These are phyloP conservation scores for Gastrolobium villosum DNA, from an alignment of 306 rosid genomes.

Conservation along the genomic window DNA sequence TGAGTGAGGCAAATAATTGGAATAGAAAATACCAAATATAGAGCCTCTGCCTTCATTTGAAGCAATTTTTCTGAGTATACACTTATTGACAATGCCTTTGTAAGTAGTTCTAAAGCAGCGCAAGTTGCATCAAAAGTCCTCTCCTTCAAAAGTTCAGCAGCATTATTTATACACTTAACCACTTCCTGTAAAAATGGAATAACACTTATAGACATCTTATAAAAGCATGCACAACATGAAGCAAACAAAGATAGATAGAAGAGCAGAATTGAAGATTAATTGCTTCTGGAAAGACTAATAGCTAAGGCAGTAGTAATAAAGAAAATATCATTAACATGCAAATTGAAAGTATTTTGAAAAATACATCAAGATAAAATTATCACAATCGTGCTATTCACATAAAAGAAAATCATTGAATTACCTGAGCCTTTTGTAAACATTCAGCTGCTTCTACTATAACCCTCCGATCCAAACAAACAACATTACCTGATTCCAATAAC, in stretches of 20 bases:
- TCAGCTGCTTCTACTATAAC: constrained; percentile 84
- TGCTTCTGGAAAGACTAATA: constrained; percentile 27
- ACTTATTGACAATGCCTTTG: constrained; percentile 78
- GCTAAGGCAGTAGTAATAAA: neutral
- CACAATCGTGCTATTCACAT: constrained; percentile 32
- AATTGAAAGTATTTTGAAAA: constrained; percentile 16
- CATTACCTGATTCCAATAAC: constrained; percentile 69
- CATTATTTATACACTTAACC: constrained; percentile 58
- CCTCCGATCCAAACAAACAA: constrained; percentile 90
- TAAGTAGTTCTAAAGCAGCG: constrained; percentile 69
- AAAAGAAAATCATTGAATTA: constrained; percentile 55
- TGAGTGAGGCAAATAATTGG: constrained; percentile 35
- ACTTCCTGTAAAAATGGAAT: constrained; percentile 70
- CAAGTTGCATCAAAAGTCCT: constrained; percentile 73
- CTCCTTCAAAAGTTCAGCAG: constrained; percentile 72
- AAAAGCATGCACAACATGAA: constrained; percentile 15
- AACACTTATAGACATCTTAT: constrained; percentile 39
- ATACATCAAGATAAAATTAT: constrained; percentile 25
- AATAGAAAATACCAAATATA: constrained; percentile 66
- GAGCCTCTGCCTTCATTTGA: constrained; percentile 91
- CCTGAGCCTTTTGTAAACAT: constrained; percentile 89
- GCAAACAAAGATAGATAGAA: constrained; percentile 21
- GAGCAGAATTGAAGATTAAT: constrained; percentile 37
- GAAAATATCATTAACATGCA: constrained; percentile 22
- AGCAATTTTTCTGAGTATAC: constrained; percentile 84